phyloP scores from a whole-genome alignment of 192 early-diverging fungal species.

The Coemansia sp. region DNA sequence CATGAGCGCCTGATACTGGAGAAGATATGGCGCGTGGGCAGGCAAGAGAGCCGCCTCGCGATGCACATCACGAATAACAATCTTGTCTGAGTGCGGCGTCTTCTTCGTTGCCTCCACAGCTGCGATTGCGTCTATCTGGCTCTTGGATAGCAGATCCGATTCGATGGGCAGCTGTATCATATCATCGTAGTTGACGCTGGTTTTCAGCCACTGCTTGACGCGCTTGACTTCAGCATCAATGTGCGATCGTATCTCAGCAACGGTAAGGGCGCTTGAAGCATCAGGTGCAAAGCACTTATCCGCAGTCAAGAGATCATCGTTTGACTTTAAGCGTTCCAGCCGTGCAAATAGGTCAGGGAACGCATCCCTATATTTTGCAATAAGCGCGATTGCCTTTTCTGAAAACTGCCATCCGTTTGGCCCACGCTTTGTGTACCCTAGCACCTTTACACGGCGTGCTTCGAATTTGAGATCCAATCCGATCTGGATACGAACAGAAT shows the following conservation, averaged over 20 bases:
- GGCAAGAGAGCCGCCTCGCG: constrained; percentile 74
- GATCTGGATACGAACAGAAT: constrained; percentile 64
- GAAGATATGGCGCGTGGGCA: constrained; percentile 66
- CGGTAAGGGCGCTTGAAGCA: background rate
- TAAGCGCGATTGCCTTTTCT: constrained; percentile 70
- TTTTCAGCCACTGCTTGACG: constrained; percentile 55
- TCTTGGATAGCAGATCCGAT: constrained; percentile 31
- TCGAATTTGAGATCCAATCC: constrained; percentile 95
- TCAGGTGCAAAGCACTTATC: constrained; percentile 35
- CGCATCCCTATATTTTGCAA: constrained; percentile 66
- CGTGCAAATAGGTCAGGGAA: constrained; percentile 64
- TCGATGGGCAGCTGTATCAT: constrained; percentile 37
- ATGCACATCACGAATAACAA: constrained; percentile 36
- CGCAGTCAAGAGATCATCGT: constrained; percentile 14
- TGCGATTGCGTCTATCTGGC: constrained; percentile 30
- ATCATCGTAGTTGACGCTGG: constrained; percentile 22
- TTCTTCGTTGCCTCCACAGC: background rate
- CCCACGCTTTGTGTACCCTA: constrained; percentile 82
- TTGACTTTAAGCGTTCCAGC: constrained; percentile 14
- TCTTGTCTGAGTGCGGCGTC: constrained; percentile 11
- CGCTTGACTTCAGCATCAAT: constrained; percentile 36
- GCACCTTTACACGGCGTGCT: constrained; percentile 76
- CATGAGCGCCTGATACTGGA: constrained; percentile 74
- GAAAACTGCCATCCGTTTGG: constrained; percentile 85
- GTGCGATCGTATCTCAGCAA: constrained; percentile 28